These are phyloP conservation scores for Yamadazyma dendronema DNA, from an alignment of 1,139 yeast species.

Conservation along the genomic window DNA sequence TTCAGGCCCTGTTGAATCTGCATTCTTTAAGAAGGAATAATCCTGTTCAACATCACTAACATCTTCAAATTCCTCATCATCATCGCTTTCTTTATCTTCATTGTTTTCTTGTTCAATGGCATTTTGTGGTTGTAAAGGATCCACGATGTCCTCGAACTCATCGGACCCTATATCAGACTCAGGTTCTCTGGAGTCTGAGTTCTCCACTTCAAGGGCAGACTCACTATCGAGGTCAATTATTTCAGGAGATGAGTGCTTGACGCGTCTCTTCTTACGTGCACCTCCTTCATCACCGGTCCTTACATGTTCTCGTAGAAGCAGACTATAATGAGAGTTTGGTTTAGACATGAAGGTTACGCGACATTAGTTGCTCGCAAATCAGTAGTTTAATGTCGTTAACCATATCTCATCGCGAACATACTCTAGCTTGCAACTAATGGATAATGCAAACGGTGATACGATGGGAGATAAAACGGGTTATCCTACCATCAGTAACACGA, in stretches of 20 bases:
- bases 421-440: neutral
- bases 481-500: too few relatives aligned
- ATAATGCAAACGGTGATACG: neutral
- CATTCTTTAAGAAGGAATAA: constrained; percentile 13
- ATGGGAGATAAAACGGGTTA: too few relatives aligned
- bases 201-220: constrained; percentile 1
- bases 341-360: constrained; percentile 8
- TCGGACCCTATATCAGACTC: constrained; percentile 23
- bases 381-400: too few relatives aligned
- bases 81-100: constrained; percentile 2
- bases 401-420: too few relatives aligned
- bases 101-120: constrained; percentile 15
- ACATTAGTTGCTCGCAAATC: neutral
- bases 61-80: neutral
- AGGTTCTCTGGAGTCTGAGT: too few relatives aligned
- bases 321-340: constrained; percentile 9
- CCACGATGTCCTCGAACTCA: constrained; percentile 18
- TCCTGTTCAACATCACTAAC: constrained; percentile 23
- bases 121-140: neutral
- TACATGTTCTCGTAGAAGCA: constrained; percentile 11
- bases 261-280: constrained; percentile 9
- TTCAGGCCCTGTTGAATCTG: neutral
- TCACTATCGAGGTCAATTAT: neutral
- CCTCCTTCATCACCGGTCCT: constrained; percentile 1
- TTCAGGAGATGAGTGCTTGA: too few relatives aligned